A percentile compares a stretch with the other conserved stretches of the same genome.
Evolutionary conservation across 441 rosid species (phyloP).

Genomic region (Isatis lusitanica): DNA sequence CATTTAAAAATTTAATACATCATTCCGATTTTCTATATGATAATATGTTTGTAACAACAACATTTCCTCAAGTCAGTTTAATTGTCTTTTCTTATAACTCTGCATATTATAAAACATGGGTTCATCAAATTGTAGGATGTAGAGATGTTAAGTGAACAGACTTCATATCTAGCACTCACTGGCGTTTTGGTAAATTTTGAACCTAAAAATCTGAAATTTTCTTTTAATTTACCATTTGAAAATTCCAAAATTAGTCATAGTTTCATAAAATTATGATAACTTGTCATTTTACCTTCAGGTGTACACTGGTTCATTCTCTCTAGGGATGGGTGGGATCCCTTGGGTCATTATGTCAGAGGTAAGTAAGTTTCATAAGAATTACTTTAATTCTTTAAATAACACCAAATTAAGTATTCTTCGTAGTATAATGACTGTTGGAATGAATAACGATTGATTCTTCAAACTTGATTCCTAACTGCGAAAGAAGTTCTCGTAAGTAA

Average conservation of each 20-base stretch:
- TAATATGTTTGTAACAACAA: no score
- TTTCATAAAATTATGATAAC: background rate
- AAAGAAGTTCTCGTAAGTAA: no score
- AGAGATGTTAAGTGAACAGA: conserved; percentile 27
- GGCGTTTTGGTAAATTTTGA: conserved; percentile 66
- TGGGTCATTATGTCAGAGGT: conserved; percentile 77
- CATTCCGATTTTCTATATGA: no score
- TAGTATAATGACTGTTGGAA: no score
- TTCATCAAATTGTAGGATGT: conserved; percentile 43
- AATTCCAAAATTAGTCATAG: background rate
- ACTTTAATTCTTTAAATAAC: background rate
- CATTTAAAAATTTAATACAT: no score
- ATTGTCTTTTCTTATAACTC: no score
- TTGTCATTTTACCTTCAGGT: conserved; percentile 38
- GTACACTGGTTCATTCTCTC: conserved; percentile 51
- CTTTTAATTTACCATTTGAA: background rate
- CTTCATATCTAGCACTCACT: conserved; percentile 54
- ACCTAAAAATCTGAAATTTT: background rate
- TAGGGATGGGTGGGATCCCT: conserved; percentile 65
- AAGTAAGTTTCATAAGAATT: background rate
- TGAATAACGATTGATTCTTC: no score
- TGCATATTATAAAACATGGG: background rate
- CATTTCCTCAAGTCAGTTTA: no score
- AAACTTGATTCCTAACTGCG: no score
- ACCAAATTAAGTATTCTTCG: background rate